These are phyloP conservation scores for Alternaria arborescens DNA, from an alignment of 2,329 filamentous ascomycete species.

Conservation along the genomic window DNA sequence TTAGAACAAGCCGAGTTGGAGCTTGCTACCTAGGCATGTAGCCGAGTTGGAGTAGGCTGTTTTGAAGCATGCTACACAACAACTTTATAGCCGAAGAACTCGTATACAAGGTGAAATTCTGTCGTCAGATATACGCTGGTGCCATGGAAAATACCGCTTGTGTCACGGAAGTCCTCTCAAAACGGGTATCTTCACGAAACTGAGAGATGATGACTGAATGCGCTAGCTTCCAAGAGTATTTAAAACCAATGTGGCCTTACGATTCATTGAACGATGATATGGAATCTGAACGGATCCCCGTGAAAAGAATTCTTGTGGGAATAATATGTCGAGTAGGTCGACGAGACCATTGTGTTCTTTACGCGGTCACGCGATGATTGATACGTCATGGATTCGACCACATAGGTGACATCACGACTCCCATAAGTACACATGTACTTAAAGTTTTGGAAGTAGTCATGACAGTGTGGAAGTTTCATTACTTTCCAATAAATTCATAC, in stretches of 20 bases:
- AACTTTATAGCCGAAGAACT: background rate
- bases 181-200: too few species aligned
- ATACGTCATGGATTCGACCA: slow-evolving; percentile 10
- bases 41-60: background rate
- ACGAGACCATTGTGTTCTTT: too few species aligned
- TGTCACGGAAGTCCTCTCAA: background rate
- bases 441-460: background rate
- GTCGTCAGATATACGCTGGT: background rate
- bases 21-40: background rate
- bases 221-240: too few species aligned
- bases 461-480: background rate
- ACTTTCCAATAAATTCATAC: background rate
- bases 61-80: background rate
- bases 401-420: slow-evolving; percentile 12
- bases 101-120: background rate
- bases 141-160: background rate
- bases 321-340: too few species aligned
- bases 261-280: too few species aligned
- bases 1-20: background rate
- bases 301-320: too few species aligned
- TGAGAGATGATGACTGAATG: too few species aligned
- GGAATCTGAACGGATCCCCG: too few species aligned
- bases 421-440: background rate
- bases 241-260: too few species aligned
- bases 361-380: background rate